A percentile compares a stretch with the other conserved stretches of the same genome.
Evolutionary conservation across 2,329 filamentous ascomycete genomes (phyloP).

Genomic region (Neobulgaria alba): DNA sequence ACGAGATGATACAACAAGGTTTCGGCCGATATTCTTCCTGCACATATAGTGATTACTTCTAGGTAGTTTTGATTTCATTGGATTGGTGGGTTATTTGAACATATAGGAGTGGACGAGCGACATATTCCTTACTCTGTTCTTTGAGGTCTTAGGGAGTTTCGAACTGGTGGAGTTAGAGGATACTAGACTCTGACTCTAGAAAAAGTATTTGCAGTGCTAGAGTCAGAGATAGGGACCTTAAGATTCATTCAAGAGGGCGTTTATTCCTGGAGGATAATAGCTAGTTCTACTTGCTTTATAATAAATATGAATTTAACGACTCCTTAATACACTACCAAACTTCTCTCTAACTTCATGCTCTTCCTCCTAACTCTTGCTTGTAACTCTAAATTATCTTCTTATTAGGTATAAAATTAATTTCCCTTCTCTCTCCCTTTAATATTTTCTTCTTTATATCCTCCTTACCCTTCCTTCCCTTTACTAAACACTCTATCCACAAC

Average conservation of each 20-base stretch:
- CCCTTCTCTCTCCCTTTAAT: not conserved
- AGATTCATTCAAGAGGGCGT: not conserved
- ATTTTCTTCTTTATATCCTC: not conserved
- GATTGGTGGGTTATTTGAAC: not conserved
- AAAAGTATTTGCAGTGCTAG: no score
- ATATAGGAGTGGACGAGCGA: not conserved
- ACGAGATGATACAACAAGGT: no score
- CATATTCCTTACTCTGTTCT: no score
- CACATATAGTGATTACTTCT: not conserved
- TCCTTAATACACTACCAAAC: no score
- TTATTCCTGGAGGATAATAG: not conserved
- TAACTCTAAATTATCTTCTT: no score
- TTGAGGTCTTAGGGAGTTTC: not conserved
- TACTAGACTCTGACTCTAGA: no score
- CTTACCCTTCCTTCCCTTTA: not conserved
- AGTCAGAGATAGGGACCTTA: no score
- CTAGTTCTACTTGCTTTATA: not conserved
- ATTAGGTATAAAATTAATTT: not conserved
- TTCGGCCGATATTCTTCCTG: no score
- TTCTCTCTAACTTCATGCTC: no score
- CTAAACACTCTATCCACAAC: not conserved
- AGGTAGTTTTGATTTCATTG: not conserved
- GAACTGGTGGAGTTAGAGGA: no score
- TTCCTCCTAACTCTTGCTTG: not conserved
- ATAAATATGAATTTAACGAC: not conserved